These are phyloP conservation scores for Carallia pectinifolia DNA, from an alignment of 345 rosid genomes.

Conservation along the genomic window DNA sequence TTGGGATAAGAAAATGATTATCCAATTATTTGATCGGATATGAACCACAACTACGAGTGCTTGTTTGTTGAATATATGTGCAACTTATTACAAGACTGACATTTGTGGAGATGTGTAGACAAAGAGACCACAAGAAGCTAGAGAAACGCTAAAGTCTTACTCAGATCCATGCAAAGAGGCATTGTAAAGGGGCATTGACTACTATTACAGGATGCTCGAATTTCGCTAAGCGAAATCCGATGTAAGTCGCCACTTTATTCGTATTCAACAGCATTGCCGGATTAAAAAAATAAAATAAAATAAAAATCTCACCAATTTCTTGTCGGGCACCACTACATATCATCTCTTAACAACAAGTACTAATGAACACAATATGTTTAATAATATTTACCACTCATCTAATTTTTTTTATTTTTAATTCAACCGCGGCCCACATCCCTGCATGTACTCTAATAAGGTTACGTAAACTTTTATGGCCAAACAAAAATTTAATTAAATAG, in stretches of 20 bases:
- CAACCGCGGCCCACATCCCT: no score
- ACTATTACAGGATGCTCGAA: conserved; percentile 20
- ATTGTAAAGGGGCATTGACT: background rate
- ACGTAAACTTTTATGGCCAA: no score
- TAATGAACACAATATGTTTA: no score
- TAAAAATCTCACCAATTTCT: conserved; percentile 9
- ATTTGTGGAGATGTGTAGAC: conserved; percentile 14
- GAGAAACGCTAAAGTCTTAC: conserved; percentile 51
- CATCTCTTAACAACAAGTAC: background rate
- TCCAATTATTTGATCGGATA: conserved; percentile 22
- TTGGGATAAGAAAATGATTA: conserved; percentile 26
- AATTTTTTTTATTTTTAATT: no score
- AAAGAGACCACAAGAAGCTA: background rate
- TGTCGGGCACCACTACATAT: conserved; percentile 8
- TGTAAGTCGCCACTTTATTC: conserved; percentile 15
- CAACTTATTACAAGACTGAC: conserved; percentile 4
- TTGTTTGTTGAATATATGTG: conserved; percentile 21
- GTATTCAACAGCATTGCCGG: conserved; percentile 20
- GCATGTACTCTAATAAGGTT: no score
- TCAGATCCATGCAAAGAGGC: conserved; percentile 47
- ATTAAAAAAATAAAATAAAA: background rate
- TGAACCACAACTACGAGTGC: conserved; percentile 20
- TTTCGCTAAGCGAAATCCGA: conserved; percentile 19
- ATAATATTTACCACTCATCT: no score
- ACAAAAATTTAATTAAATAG: no score